Percentiles rank a stretch among this genome's conserved stretches.
Conservation (phyloP, 805 yeast genomes). For the Saturnispora hagleri region DNA sequence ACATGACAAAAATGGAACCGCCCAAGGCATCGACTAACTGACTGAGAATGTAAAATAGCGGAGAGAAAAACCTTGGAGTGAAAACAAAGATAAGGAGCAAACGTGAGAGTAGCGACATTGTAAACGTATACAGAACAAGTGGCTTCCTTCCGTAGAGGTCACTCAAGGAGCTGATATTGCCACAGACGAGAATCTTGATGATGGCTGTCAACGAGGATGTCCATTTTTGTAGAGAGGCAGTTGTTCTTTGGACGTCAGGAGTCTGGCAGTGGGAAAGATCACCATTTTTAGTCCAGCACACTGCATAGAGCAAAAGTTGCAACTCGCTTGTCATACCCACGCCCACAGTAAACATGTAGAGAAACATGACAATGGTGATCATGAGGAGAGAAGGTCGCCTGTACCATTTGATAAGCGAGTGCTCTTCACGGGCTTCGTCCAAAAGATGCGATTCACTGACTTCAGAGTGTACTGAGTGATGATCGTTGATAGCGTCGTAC, state of each 20-base stretch:
- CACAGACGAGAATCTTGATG: conserved; percentile 43
- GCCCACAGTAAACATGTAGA: conserved; percentile 35
- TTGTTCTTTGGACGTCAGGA: conserved; percentile 32
- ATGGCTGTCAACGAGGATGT: conserved; percentile 34
- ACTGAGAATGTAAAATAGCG: conserved; percentile 33
- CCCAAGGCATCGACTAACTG: conserved; percentile 40
- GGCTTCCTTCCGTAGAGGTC: conserved; percentile 57
- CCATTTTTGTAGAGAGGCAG: conserved; percentile 43
- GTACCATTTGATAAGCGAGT: conserved; percentile 36
- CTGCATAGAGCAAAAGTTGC: conserved; percentile 30
- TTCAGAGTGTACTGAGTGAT: conserved; percentile 2
- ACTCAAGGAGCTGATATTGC: conserved; percentile 53
- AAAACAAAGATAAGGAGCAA: conserved; percentile 14
- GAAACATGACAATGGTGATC: conserved; percentile 30
- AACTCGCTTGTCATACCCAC: conserved; percentile 32
- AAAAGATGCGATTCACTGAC: conserved; percentile 10
- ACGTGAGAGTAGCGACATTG: conserved; percentile 14
- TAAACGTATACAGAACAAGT: conserved; percentile 29
- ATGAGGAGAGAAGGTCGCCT: conserved; percentile 48
- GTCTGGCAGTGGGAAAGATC: conserved; percentile 27
- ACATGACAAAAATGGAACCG: conserved; percentile 53
- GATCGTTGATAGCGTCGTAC: background rate
- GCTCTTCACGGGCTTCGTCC: conserved; percentile 10
- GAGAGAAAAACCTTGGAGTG: conserved; percentile 25
- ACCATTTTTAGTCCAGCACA: conserved; percentile 26